phyloP scores from a whole-genome alignment of 2,329 filamentous ascomycete genomes.

The Aspergillus sp. region DNA sequence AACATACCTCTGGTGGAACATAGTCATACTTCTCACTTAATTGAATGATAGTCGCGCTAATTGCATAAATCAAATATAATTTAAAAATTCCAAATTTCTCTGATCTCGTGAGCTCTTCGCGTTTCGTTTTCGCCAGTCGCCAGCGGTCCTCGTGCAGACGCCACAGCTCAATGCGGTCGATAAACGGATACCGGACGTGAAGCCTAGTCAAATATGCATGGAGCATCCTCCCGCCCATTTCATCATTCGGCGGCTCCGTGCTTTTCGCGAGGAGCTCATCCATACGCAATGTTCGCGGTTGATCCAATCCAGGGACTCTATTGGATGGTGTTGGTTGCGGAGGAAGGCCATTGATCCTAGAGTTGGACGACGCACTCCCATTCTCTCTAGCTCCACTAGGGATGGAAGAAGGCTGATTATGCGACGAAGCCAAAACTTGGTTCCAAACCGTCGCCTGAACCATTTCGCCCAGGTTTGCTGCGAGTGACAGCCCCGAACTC shows the following conservation, averaged over 20 bases:
- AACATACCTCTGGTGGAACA: constrained; percentile 42
- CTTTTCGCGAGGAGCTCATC: constrained; percentile 45
- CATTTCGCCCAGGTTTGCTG: constrained; percentile 53
- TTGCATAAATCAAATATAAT: constrained; percentile 54
- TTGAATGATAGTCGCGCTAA: constrained; percentile 51
- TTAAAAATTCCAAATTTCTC: constrained; percentile 52
- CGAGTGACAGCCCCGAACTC: constrained; percentile 51
- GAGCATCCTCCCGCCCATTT: constrained; percentile 46
- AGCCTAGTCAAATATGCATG: constrained; percentile 48
- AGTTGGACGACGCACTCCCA: background rate
- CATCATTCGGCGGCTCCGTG: constrained; percentile 49
- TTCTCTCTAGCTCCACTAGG: background rate
- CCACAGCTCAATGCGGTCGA: constrained; percentile 49
- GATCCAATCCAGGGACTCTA: constrained; percentile 15
- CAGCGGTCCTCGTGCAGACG: constrained; percentile 44
- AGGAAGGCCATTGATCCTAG: constrained; percentile 5
- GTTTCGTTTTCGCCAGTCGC: constrained; percentile 36
- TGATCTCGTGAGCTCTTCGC: constrained; percentile 32
- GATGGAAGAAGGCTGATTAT: constrained; percentile 11
- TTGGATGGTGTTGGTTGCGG: constrained; percentile 15
- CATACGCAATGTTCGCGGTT: constrained; percentile 34
- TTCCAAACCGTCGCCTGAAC: constrained; percentile 57
- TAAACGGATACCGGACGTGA: constrained; percentile 52
- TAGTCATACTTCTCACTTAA: constrained; percentile 49
- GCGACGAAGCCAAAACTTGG: constrained; percentile 43